Base-by-base conservation (phyloP, 108 stramenopile species). In the Skeletonema grethae region DNA sequence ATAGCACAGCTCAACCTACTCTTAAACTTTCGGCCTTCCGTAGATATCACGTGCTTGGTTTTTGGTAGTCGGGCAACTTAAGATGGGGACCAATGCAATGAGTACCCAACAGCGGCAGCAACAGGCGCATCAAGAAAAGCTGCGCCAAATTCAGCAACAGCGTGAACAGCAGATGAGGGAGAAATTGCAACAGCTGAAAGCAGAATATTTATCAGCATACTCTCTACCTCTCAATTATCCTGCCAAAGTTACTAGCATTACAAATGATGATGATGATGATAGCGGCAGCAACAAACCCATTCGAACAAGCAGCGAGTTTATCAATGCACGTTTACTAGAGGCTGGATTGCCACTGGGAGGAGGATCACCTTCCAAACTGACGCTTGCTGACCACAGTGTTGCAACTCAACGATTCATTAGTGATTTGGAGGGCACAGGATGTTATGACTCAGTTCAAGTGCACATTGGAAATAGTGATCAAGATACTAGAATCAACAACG, bases 261-360 rank as follows among this genome's bases (percentile, higher is more conserved):
- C 15, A 28, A 43, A 39, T 63, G 60, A 25, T 65, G 24, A 20
- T 24, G 11, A 48, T 61, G 57, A 46, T 11, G 7, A 46, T 11
- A 2, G 57, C 36, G 36, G 35, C 57, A 18, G 57, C 36, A 30
- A 59, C 15, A 24, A n/a, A 39, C 8, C 56, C 9, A 48, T 30
- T 22, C 80, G 87, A 70, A 92, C 88, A 0, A 67, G 77, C 32
- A 65, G 65, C 6, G 87, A 89, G 25, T 77, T 89, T 45, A 72
- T 92, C 71, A 86, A 89, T 63, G 83, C 84, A n/a, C 76, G 91
- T 16, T 66, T 92, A 13, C 57, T 88, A n/a, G 91, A 92, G 36
- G 80, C 85, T 60, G 91, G 88, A 56, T 55, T 92, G 73, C 67
- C 86, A 11, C 77, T 92, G 67, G 84, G 84, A 18, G 81, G 84